Percentiles rank a stretch among this genome's conserved stretches.
phyloP scores from a whole-genome alignment of 208 protist species.

The Acanthamoeba culbertsoni region DNA sequence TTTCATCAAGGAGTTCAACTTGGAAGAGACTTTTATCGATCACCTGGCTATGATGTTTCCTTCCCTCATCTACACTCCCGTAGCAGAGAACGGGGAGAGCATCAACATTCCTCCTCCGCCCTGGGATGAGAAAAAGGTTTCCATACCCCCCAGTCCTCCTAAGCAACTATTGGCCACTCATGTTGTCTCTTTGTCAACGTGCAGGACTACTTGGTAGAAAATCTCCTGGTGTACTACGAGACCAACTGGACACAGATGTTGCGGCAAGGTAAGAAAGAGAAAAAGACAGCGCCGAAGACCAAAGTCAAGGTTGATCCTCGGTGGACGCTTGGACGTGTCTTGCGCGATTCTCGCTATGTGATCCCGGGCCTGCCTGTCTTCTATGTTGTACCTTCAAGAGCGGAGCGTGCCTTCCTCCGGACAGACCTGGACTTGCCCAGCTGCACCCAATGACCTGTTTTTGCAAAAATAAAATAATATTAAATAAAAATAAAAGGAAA shows the following conservation, averaged over 20 bases:
- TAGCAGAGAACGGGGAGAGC: not conserved
- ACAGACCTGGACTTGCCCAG: not conserved
- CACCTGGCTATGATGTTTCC: slow-evolving; percentile 76
- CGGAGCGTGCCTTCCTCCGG: not conserved
- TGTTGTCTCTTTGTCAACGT: not conserved
- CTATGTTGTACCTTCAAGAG: not conserved
- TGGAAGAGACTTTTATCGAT: slow-evolving; percentile 69
- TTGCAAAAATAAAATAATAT: not conserved
- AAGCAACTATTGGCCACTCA: not conserved
- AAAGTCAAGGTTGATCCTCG: slow-evolving; percentile 31
- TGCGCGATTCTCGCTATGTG: not conserved
- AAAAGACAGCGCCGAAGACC: not conserved
- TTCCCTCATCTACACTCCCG: not conserved
- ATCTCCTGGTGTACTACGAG: slow-evolving; percentile 45
- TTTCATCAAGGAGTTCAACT: slow-evolving; percentile 89
- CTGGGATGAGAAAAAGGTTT: slow-evolving; percentile 28
- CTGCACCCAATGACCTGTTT: not conserved
- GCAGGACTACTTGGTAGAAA: slow-evolving; percentile 32
- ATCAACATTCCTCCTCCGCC: not conserved
- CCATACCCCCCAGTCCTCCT: not conserved
- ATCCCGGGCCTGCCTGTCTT: slow-evolving; percentile 29
- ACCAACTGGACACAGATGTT: slow-evolving; percentile 20
- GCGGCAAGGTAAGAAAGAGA: not conserved
- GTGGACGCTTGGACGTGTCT: not conserved
- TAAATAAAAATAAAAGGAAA: not conserved